These are phyloP conservation scores for Dendrobium nobile DNA, from an alignment of 106 monocot species.

Conservation along the genomic window DNA sequence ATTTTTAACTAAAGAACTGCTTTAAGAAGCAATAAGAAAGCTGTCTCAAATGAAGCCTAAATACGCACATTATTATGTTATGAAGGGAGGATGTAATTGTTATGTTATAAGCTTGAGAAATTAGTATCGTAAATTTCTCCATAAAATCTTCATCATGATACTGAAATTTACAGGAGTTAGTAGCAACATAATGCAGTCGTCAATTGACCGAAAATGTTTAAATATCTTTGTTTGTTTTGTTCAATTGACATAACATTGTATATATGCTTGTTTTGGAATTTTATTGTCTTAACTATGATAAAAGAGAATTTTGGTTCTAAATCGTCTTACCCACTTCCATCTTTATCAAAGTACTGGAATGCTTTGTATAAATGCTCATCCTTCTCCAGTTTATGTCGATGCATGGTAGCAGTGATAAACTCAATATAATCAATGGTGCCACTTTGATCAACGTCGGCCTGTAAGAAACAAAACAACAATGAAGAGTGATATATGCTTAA, in stretches of 20 bases:
- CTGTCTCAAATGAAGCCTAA: too few species aligned
- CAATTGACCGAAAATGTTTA: too few species aligned
- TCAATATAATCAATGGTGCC: slow-evolving; percentile 81
- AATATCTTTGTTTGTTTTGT: too few species aligned
- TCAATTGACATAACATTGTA: too few species aligned
- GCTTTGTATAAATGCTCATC: slow-evolving; percentile 69
- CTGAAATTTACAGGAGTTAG: too few species aligned
- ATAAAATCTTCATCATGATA: too few species aligned
- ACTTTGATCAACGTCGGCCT: slow-evolving; percentile 78
- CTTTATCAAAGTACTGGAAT: slow-evolving; percentile 67
- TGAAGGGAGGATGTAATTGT: neutral
- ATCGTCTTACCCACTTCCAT: slow-evolving; percentile 63
- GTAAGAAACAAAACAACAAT: neutral
- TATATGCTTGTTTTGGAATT: too few species aligned
- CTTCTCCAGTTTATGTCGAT: slow-evolving; percentile 65
- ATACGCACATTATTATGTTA: neutral
- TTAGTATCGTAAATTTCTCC: too few species aligned
- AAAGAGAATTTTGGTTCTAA: neutral
- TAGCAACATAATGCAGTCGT: too few species aligned
- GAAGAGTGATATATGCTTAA: neutral
- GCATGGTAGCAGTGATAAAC: slow-evolving; percentile 81
- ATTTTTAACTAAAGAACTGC: too few species aligned
- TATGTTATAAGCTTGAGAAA: too few species aligned
- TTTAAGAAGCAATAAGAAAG: too few species aligned
- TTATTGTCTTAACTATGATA: neutral